These are phyloP conservation scores for Schizochytrium sp. DNA, from an alignment of 108 stramenopile genomes.

Conservation along the genomic window DNA sequence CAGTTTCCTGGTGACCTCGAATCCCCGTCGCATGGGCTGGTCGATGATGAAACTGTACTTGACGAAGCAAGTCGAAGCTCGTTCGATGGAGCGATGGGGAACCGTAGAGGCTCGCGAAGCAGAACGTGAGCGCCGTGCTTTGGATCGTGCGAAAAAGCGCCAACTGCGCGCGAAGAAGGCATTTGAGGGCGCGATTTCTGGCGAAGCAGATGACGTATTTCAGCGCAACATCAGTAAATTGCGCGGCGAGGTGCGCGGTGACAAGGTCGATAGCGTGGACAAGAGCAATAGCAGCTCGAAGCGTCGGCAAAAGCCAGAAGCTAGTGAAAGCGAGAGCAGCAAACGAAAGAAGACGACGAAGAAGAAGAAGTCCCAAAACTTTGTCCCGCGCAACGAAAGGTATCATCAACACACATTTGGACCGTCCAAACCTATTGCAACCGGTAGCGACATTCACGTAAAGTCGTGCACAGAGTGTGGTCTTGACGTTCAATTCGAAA, in stretches of 20 bases:
- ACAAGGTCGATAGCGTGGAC: neutral
- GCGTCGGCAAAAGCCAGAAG: neutral
- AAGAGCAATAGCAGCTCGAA: neutral
- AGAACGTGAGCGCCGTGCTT: neutral
- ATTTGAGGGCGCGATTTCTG: neutral
- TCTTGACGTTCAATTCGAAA: neutral
- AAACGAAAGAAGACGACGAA: neutral
- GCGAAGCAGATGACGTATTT: neutral
- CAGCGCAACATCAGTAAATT: neutral
- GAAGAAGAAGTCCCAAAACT: neutral
- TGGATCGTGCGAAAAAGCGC: neutral
- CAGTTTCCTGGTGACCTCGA: neutral
- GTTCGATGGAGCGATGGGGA: neutral
- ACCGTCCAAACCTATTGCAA: neutral
- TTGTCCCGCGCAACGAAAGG: neutral
- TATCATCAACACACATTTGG: neutral
- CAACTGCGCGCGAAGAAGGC: neutral
- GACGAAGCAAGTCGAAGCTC: neutral
- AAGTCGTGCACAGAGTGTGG: neutral
- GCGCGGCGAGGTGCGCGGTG: neutral
- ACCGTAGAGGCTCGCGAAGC: neutral
- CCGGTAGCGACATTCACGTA: neutral
- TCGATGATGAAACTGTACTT: constrained; percentile 8
- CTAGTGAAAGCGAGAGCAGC: neutral
- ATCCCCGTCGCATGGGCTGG: constrained; percentile 2